Percentiles rank a stretch among this genome's conserved stretches.
phyloP scores from a whole-genome alignment of 805 yeast genomes.

The Saccharomycopsis lassenensis region DNA sequence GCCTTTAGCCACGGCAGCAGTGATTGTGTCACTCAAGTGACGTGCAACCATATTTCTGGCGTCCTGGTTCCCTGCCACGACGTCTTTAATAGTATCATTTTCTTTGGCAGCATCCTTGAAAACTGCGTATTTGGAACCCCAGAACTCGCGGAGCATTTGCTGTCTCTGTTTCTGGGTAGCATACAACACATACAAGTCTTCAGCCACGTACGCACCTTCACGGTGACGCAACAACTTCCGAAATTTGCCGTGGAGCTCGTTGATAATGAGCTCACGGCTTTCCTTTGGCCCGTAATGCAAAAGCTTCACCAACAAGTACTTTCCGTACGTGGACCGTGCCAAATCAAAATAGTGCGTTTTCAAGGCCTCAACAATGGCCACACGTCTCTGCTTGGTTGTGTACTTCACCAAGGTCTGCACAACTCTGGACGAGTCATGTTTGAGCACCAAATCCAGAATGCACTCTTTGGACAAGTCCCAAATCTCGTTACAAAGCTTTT shows the following conservation, averaged over 20 bases:
- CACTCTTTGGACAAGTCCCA: slow-evolving; percentile 76
- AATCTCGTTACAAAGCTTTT: slow-evolving; percentile 67
- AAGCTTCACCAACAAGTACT: slow-evolving; percentile 77
- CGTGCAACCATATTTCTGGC: slow-evolving; percentile 64
- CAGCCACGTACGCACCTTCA: slow-evolving; percentile 97
- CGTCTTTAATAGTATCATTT: slow-evolving; percentile 51
- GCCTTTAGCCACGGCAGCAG: slow-evolving; percentile 88
- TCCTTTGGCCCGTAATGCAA: slow-evolving; percentile 86
- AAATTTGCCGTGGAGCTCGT: slow-evolving; percentile 83
- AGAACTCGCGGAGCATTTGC: slow-evolving; percentile 91
- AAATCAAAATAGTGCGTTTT: slow-evolving; percentile 51
- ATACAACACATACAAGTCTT: slow-evolving; percentile 80
- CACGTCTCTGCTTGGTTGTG: slow-evolving; percentile 70
- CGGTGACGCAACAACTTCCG: slow-evolving; percentile 91
- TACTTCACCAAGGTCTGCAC: slow-evolving; percentile 89
- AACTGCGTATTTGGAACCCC: slow-evolving; percentile 92
- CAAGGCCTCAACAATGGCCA: slow-evolving; percentile 51
- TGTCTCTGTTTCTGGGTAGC: slow-evolving; percentile 74
- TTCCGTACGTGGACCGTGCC: slow-evolving; percentile 91
- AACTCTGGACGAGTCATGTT: slow-evolving; percentile 94
- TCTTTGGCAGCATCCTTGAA: slow-evolving; percentile 67
- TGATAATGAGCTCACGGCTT: slow-evolving; percentile 60
- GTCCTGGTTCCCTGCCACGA: slow-evolving; percentile 58
- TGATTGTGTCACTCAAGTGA: slow-evolving; percentile 73
- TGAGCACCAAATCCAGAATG: slow-evolving; percentile 74